Base-by-base conservation (phyloP, 192 early-diverging fungal genomes). In the Backusella macrospora region DNA sequence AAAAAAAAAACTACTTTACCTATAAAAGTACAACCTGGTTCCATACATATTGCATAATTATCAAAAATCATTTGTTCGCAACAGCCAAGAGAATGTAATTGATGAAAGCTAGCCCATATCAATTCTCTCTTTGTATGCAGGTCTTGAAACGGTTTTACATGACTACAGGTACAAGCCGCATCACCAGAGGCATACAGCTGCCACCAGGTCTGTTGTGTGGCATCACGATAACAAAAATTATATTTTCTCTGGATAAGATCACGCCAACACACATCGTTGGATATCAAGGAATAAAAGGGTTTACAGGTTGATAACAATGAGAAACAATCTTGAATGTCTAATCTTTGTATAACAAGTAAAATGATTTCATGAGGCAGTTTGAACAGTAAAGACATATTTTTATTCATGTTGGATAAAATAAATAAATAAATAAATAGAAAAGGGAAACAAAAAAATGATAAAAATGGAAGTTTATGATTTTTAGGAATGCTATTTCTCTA, bases 351-450 rank as follows among this genome's bases (percentile, higher is more conserved):
- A 47, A 68, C 26, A 47, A 29, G 42, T 23, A 47, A 47, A 14
- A 68, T 47, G 26, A 68, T 68, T 68, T 68, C 67, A 68, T 68
- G 21, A 14, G 67, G 67, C 16, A 68, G 43, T 14, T 68, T 29
- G 23, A 6, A 45, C 12, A 68, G 23, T 47, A 29, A 5, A 68
- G 63, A 39, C 63, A 65, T 52, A 3, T 2, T 34, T 34, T 34
- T 34, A 2, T 34, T 34, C 1, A 1, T 59, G 52, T 9, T 52
- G 7, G 16, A 8, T 6, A 21, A 52, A 43, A 43, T 43, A 43
- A 9, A 52, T 6, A 6, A 8, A 6, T 5, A 9, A 49, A 15
- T 12, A 46, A 46, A 14, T 14, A 46, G 1, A 46, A 14, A 49
- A 49, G 18, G 18, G 21, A 10, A 55, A 21, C 18, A 4, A 55